Base-by-base conservation (phyloP, 2,329 filamentous ascomycete genomes). In the Curvularia lunata region DNA sequence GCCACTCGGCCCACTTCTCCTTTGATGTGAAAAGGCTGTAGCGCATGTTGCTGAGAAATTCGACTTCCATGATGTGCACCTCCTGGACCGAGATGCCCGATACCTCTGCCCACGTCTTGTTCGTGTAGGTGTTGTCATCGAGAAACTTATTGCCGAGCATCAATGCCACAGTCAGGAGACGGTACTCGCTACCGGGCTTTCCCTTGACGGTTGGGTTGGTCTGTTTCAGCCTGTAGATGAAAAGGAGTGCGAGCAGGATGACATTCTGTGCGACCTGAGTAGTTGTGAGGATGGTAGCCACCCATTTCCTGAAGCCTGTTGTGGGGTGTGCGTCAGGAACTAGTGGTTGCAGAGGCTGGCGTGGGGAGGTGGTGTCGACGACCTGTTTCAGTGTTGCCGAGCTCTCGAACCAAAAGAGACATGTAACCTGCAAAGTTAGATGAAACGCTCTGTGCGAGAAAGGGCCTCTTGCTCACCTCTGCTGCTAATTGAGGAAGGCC, bases 31-130 rank as follows among this genome's bases (percentile, higher is more conserved):
- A 88, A 7, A 99, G 82, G 68, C 91, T 92, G 78, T 98, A 99
- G 71, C 94, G 88, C 89, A 99, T 96, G 77, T 98, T 98, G 82
- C 94, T 97, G 62, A 99, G 82, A 70, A 99, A 99, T 76, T 99
- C 95, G n/a, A 99, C 95, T 76, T 99, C 95, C 95, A 99, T 99
- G 43, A 97, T 90, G 75, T 99, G 95, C 50, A 99, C 97, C 77
- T 99, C 95, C 59, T 90, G 88, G 12, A 98, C 94, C 1, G 91
- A 88, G 60, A 99, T 97, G 43, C 91, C 91, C 0, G 95, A 98
- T 10, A 99, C 95, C 70, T 99, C 95, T 2, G 94, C 95, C 95
- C 95, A 99, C 0, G 95, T 99, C 82, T 98, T 97, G 81, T 99
- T 99, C 37, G 95, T 98, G 78, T 99, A 99, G 0, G 95, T 98